Base-by-base conservation (phyloP, 208 protist species). In the Trypanosoma mega region DNA sequence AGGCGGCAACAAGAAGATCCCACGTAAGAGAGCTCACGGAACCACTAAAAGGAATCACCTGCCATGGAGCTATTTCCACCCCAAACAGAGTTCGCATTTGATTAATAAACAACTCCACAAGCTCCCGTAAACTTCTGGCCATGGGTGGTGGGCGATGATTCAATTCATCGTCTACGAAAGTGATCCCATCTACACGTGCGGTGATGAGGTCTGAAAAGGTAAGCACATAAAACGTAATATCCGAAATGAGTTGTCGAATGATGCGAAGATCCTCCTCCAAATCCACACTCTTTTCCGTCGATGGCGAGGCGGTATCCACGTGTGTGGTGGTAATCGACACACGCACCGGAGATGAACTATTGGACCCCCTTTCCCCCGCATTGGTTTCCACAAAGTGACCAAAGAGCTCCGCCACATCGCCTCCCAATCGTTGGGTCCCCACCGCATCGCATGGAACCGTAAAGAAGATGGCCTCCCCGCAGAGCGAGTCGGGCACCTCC, bases 1-100 rank as follows among this genome's bases (percentile, higher is more conserved):
- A 47, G 23, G 60, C 23, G n/a, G 33, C 30, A 1, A 14, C 18
- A n/a, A 72, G 23, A 20, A 67, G 48, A 45, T 49, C 50, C 3
- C 48, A 66, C 41, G 64, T 74, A 20, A 65, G 43, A 2, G 59
- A 62, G 51, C 74, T 75, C 27, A 73, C 54, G 24, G 37, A 52
- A 23, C 63, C 59, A 60, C 70, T 85, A 62, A 82, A 91, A 9
- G 76, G 61, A 11, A 85, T 59, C 0, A 91, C 71, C 36, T 85
- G 84, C 84, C 84, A 91, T 26, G 31, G 21, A 16, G 50, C 62
- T n/a, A 91, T 63, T 26, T 48, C 48, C 26, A 91, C 77, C 14
- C 64, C 68, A 48, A 69, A 91, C 21, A 70, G 1, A 14, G 18
- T 27, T n/a, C 33, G 27, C 72, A 87, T 64, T 46, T 82, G 55